Evolutionary conservation across 2,329 filamentous ascomycete genomes (phyloP).

Genomic region (Xylaria sp.): DNA sequence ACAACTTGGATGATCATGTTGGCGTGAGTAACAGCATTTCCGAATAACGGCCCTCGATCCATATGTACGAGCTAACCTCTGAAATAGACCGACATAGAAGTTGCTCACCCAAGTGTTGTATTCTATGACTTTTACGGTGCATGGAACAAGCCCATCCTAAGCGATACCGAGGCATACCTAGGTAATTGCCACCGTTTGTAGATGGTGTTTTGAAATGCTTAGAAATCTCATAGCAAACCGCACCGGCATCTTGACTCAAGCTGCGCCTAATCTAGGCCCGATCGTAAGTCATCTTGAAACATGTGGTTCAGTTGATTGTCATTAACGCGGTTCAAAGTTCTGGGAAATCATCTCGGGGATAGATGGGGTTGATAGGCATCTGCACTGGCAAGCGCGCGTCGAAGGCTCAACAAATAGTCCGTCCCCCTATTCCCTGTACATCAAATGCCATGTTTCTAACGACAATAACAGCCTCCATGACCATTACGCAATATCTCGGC

Average conservation of each 20-base stretch:
- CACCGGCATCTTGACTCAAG: conserved; percentile 65
- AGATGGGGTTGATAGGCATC: conserved; percentile 65
- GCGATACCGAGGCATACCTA: conserved; percentile 53
- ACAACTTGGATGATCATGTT: conserved; percentile 64
- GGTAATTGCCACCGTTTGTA: conserved; percentile 35
- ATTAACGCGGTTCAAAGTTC: conserved; percentile 36
- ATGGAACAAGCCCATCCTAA: conserved; percentile 54
- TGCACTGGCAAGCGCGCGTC: conserved; percentile 70
- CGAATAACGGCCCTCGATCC: background rate
- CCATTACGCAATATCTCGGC: conserved; percentile 66
- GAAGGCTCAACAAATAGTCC: conserved; percentile 50
- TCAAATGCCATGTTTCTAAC: conserved; percentile 1
- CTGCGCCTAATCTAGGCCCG: conserved; percentile 68
- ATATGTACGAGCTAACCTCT: conserved; percentile 17
- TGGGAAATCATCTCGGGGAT: conserved; percentile 62
- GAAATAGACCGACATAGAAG: conserved; percentile 50
- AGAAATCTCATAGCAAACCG: conserved; percentile 29
- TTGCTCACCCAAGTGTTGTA: conserved; percentile 52
- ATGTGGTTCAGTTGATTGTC: background rate
- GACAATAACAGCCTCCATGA: conserved; percentile 50
- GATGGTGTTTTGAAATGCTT: background rate
- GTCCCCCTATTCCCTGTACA: background rate
- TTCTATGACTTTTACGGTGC: conserved; percentile 72
- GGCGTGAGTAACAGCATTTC: conserved; percentile 41
- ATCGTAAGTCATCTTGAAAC: conserved; percentile 45